A percentile compares a stretch with the other conserved stretches of the same genome.
Evolutionary conservation across 148 eudicot genomes (phyloP).

Genomic region (Vaccinium vitisidaea): DNA sequence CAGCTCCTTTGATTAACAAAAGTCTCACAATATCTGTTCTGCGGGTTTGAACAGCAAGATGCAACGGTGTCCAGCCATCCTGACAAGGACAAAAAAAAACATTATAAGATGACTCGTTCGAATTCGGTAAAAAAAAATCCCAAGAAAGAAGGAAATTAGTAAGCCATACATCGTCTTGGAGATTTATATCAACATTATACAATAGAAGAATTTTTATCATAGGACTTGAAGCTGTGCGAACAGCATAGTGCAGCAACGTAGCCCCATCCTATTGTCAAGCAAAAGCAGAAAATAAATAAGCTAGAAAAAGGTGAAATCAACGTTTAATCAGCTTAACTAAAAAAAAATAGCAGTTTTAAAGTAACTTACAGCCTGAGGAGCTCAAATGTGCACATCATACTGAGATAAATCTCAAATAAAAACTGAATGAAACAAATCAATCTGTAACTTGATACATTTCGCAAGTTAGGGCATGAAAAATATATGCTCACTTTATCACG

Average conservation of each 20-base stretch:
- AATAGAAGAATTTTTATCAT: constrained; percentile 75
- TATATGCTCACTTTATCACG: constrained; percentile 66
- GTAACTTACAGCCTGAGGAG: not conserved
- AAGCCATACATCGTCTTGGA: constrained; percentile 72
- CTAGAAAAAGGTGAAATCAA: not conserved
- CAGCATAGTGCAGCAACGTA: constrained; percentile 94
- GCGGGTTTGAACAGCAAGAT: constrained; percentile 91
- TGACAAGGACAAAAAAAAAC: constrained; percentile 22
- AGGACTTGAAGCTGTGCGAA: constrained; percentile 64
- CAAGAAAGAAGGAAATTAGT: constrained; percentile 11
- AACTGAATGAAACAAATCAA: not conserved
- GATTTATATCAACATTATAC: constrained; percentile 84
- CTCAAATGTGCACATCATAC: not conserved
- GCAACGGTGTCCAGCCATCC: constrained; percentile 98
- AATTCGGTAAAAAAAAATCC: not conserved
- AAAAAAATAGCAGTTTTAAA: not conserved
- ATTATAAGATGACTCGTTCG: not conserved
- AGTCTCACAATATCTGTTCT: constrained; percentile 95
- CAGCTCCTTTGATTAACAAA: constrained; percentile 82
- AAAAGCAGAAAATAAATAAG: constrained; percentile 6
- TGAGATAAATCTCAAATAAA: not conserved
- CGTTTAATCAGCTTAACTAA: not conserved
- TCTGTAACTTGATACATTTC: too few relatives aligned
- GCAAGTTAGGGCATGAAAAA: not conserved
- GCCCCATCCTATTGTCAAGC: constrained; percentile 70